Evolutionary conservation across 139 green algal species (phyloP).

Genomic region (Desmodesmus armatus): DNA sequence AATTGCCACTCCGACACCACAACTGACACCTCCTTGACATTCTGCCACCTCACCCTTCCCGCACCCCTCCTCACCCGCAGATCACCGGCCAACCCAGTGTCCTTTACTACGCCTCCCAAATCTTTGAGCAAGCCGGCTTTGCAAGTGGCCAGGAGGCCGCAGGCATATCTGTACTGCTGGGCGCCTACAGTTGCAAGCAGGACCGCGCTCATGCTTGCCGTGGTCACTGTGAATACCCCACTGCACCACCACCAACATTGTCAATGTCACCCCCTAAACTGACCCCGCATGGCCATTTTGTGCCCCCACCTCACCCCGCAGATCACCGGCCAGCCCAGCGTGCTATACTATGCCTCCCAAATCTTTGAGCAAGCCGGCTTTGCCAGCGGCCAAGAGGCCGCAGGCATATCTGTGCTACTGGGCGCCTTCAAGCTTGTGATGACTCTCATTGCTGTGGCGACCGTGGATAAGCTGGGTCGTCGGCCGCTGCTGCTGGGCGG

Average conservation of each 20-base stretch:
- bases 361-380: conserved; percentile 82
- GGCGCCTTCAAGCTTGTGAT: conserved; percentile 93
- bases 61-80: no score
- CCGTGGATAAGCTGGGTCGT: conserved; percentile 83
- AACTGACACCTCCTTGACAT: no score
- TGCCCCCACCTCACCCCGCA: conserved; percentile 77
- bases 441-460: conserved; percentile 84
- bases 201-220: no score
- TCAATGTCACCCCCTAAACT: no score
- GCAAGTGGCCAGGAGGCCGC: conserved; percentile 60
- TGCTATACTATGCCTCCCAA: conserved; percentile 91
- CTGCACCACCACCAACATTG: no score
- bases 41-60: no score
- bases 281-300: no score
- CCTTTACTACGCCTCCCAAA: conserved; percentile 88
- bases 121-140: conserved; percentile 81
- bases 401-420: conserved; percentile 76
- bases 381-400: conserved; percentile 57
- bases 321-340: conserved; percentile 93
- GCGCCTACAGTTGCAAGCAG: no score
- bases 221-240: no score
- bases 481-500: conserved; percentile 89
- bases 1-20: no score
- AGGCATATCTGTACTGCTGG: conserved; percentile 77
- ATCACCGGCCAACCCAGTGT: conserved; percentile 95